Conservation (phyloP, 495 filamentous ascomycete genomes). For the Tuber calosporum region DNA sequence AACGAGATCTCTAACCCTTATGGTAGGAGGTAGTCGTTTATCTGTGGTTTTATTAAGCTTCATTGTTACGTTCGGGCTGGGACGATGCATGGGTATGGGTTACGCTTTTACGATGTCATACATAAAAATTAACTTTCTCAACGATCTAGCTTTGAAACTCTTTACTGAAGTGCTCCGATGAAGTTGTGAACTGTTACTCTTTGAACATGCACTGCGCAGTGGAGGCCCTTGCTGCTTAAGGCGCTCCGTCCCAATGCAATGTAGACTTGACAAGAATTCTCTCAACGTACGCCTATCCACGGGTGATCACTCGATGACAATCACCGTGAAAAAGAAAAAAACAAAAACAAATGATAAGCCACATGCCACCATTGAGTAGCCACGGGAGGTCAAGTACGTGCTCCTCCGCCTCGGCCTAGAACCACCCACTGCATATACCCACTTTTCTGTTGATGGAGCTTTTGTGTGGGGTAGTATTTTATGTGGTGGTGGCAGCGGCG, state of each 20-base stretch:
- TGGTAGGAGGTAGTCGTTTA: conserved; percentile 29
- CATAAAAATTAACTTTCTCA: not conserved
- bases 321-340: not conserved
- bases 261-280: not conserved
- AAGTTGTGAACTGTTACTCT: not conserved
- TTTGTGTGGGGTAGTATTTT: too few species aligned
- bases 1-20: conserved; percentile 23
- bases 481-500: too few species aligned
- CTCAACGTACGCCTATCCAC: not conserved
- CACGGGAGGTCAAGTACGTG: not conserved
- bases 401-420: not conserved
- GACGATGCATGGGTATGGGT: not conserved
- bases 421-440: not conserved
- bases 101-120: not conserved
- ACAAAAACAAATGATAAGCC: not conserved
- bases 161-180: not conserved
- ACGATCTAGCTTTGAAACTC: not conserved
- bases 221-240: not conserved
- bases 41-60: not conserved
- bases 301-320: not conserved
- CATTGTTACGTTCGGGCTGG: not conserved
- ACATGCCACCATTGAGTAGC: not conserved
- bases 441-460: not conserved
- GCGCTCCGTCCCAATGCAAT: not conserved
- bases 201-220: not conserved